These are phyloP conservation scores for Artemisia argyi DNA, from an alignment of 129 eudicot species.

Conservation along the genomic window DNA sequence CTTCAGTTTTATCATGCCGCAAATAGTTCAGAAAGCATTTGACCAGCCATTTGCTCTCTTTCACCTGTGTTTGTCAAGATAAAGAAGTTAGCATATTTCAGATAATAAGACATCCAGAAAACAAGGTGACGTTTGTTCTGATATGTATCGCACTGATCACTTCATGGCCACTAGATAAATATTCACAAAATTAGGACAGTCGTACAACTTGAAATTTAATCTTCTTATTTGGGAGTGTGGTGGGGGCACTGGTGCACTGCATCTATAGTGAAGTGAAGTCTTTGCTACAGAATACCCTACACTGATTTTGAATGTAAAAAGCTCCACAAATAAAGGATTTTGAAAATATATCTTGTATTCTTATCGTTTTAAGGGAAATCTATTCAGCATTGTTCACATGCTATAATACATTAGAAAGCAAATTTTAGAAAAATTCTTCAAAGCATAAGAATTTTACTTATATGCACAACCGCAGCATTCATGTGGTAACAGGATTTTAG, in stretches of 20 bases:
- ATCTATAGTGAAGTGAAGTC: background rate
- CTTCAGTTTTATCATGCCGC: conserved; percentile 90
- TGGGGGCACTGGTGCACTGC: background rate
- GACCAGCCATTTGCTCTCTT: conserved; percentile 98
- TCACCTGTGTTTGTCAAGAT: conserved; percentile 61
- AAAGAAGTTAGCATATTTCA: background rate
- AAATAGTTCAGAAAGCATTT: conserved; percentile 94
- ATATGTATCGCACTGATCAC: background rate
- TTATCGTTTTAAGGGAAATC: background rate
- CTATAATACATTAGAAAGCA: conserved; percentile 8
- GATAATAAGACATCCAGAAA: conserved; percentile 1
- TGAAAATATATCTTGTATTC: conserved; percentile 3
- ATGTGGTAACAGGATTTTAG: background rate
- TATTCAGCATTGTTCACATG: background rate
- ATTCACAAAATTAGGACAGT: background rate
- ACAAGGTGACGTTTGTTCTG: conserved; percentile 13
- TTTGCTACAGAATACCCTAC: background rate
- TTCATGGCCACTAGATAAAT: background rate
- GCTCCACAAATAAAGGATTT: background rate
- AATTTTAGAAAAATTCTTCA: background rate
- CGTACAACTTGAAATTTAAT: background rate
- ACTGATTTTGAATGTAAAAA: background rate
- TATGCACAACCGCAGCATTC: background rate
- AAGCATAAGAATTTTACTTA: too few relatives aligned
- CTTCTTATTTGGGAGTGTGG: background rate